Percentiles rank a stretch among this genome's conserved stretches.
Conservation (phyloP, 2,329 filamentous ascomycete genomes). For the Chaetomium sp. region DNA sequence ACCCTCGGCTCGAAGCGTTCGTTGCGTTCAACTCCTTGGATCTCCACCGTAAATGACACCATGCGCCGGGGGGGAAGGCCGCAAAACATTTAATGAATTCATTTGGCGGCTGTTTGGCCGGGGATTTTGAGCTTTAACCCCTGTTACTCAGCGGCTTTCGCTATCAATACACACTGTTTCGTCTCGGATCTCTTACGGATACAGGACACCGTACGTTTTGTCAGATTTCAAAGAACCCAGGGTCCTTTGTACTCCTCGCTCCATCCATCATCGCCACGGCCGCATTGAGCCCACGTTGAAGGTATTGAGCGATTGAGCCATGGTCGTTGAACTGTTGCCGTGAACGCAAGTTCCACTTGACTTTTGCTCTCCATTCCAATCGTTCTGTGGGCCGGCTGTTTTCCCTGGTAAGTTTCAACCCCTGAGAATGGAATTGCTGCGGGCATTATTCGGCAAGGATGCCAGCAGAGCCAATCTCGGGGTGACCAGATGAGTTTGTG, state of each 20-base stretch:
- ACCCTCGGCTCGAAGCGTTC: background rate
- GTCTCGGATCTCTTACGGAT: no score
- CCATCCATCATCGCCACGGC: no score
- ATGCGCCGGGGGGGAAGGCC: constrained; percentile 1
- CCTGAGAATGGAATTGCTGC: background rate
- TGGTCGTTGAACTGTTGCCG: no score
- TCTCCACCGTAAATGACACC: constrained; percentile 10
- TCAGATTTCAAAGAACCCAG: no score
- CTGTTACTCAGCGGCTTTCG: constrained; percentile 10
- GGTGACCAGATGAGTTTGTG: background rate
- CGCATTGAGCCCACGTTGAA: no score
- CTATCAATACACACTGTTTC: background rate
- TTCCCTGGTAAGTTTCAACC: background rate
- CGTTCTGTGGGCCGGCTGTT: no score
- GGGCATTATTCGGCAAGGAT: constrained; percentile 1
- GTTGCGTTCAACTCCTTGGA: background rate
- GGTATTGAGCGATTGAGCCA: no score
- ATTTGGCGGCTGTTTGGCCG: constrained; percentile 1
- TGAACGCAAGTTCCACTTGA: no score
- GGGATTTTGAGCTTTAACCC: constrained; percentile 5
- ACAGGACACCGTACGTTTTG: no score
- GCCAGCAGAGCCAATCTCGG: constrained; percentile 9
- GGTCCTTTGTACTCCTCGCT: no score
- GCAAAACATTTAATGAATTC: constrained; percentile 14
- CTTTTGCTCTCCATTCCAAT: no score